Conservation (phyloP, 2,329 filamentous ascomycete species). For the Microdochium nivale region DNA sequence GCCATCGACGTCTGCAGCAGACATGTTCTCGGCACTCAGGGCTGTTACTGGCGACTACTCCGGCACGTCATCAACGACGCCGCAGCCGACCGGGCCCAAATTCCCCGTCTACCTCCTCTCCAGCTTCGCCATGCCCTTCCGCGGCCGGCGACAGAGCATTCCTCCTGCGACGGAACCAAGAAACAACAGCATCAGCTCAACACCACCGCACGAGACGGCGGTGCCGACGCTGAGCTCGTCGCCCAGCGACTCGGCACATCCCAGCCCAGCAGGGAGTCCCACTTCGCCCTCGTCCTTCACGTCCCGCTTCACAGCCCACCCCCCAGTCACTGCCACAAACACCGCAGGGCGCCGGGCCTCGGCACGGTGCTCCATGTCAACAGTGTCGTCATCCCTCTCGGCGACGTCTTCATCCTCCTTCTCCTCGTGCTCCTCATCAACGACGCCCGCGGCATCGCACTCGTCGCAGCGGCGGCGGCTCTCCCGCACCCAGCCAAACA, state of each 20-base stretch:
- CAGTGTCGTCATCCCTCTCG: conserved; percentile 3
- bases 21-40: background rate
- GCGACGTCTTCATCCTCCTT: conserved; percentile 2
- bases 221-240: conserved; percentile 26
- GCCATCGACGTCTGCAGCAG: background rate
- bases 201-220: conserved; percentile 10
- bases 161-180: conserved; percentile 12
- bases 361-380: background rate
- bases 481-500: conserved; percentile 38
- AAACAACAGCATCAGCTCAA: conserved; percentile 14
- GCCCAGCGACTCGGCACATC: conserved; percentile 21
- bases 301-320: conserved; percentile 10
- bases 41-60: background rate
- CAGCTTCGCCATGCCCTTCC: conserved; percentile 38
- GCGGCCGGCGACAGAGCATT: conserved; percentile 25
- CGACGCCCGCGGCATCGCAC: background rate
- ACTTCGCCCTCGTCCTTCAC: conserved; percentile 13
- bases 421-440: too few relatives aligned
- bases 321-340: background rate
- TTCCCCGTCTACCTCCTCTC: conserved; percentile 46
- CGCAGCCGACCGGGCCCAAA: conserved; percentile 21
- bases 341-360: conserved; percentile 4
- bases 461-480: conserved; percentile 16
- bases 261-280: conserved; percentile 13
- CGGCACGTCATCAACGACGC: background rate